A percentile compares a stretch with the other conserved stretches of the same genome.
These are phyloP conservation scores for Leucoagaricus sp. DNA, from an alignment of 1,284 basidiomycete genomes.

Conservation along the genomic window DNA sequence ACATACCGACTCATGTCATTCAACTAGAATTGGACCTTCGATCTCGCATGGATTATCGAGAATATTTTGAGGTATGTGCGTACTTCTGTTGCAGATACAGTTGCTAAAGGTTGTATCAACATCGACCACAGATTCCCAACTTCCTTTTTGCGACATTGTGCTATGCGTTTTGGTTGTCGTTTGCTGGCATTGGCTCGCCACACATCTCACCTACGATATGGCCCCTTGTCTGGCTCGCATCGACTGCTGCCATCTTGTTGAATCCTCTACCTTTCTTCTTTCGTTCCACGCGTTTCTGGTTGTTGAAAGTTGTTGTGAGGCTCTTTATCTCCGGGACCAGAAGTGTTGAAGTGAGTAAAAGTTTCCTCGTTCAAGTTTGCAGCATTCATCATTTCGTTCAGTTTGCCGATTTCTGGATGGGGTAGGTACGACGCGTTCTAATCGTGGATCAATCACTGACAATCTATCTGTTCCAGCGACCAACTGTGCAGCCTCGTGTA, in stretches of 20 bases:
- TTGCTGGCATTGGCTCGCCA: conserved; percentile 58
- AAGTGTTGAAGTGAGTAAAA: conserved; percentile 65
- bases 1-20: not conserved
- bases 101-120: not conserved
- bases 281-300: conserved; percentile 77
- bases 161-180: conserved; percentile 87
- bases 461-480: conserved; percentile 51
- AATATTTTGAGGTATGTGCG: conserved; percentile 77
- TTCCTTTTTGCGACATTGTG: conserved; percentile 77
- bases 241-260: conserved; percentile 62
- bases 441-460: not conserved
- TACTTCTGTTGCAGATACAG: not conserved
- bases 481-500: conserved; percentile 82
- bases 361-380: not conserved
- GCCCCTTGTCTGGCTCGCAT: conserved; percentile 85
- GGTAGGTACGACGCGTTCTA: conserved; percentile 42
- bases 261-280: conserved; percentile 78
- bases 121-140: conserved; percentile 64
- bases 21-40: conserved; percentile 72
- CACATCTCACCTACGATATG: conserved; percentile 63
- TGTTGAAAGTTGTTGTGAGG: conserved; percentile 62
- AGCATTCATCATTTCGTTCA: conserved; percentile 26
- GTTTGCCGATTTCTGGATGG: conserved; percentile 85
- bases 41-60: conserved; percentile 75
- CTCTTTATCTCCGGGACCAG: conserved; percentile 72